Percentiles rank a stretch among this genome's conserved stretches.
These are phyloP conservation scores for Didymosphaeria variabile DNA, from an alignment of 2,329 filamentous ascomycete species.

Conservation along the genomic window DNA sequence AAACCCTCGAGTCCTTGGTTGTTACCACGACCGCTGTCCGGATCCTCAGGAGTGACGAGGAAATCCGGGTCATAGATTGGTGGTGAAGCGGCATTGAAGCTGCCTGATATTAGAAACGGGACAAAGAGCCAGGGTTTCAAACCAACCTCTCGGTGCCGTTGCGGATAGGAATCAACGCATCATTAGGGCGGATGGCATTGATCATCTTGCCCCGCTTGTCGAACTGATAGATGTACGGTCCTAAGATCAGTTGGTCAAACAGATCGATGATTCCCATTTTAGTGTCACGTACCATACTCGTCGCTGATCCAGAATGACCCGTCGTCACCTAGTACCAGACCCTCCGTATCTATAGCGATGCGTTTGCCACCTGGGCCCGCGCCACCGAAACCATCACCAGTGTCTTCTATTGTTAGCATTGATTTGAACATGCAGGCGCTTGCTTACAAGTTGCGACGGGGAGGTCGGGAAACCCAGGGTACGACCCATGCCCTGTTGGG, in stretches of 20 bases:
- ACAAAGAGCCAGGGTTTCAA: not conserved
- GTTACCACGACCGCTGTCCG: constrained; percentile 70
- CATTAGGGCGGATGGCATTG: constrained; percentile 69
- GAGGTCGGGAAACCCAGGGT: constrained; percentile 67
- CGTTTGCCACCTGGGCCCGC: constrained; percentile 66
- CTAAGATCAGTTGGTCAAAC: constrained; percentile 38
- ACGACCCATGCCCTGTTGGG: constrained; percentile 61
- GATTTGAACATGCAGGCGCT: not conserved
- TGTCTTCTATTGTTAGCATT: constrained; percentile 44
- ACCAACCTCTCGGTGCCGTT: constrained; percentile 61
- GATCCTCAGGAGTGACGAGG: constrained; percentile 63
- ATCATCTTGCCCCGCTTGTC: constrained; percentile 66
- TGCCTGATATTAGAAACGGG: constrained; percentile 14
- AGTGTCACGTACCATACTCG: constrained; percentile 63
- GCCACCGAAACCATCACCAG: constrained; percentile 73
- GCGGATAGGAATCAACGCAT: constrained; percentile 70
- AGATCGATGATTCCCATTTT: not conserved
- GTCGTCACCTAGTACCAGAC: constrained; percentile 67
- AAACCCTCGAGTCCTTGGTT: constrained; percentile 81
- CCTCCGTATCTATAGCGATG: constrained; percentile 72
- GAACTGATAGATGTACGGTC: constrained; percentile 75
- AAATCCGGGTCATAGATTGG: constrained; percentile 65
- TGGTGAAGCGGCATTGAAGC: constrained; percentile 71
- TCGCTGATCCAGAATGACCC: constrained; percentile 73
- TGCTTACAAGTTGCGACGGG: constrained; percentile 65